These are phyloP conservation scores for Vigna radiata DNA, from an alignment of 306 rosid species.

Conservation along the genomic window DNA sequence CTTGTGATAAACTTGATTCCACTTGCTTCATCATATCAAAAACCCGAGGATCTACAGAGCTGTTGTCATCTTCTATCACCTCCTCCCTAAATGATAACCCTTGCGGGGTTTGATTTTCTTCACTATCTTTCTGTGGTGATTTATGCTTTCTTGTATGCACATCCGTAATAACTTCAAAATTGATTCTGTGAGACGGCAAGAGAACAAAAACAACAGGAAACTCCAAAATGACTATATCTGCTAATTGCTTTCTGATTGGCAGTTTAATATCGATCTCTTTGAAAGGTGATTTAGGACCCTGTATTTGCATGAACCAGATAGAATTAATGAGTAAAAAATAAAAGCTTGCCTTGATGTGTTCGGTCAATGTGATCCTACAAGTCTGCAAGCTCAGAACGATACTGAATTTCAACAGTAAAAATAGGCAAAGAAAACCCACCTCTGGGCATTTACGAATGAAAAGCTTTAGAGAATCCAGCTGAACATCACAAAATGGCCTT, in stretches of 20 bases:
- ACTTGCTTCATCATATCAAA: slow-evolving; percentile 63
- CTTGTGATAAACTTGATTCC: slow-evolving; percentile 51
- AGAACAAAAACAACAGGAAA: slow-evolving; percentile 80
- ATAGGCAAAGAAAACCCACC: slow-evolving; percentile 54
- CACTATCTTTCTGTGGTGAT: slow-evolving; percentile 49
- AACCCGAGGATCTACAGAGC: slow-evolving; percentile 51
- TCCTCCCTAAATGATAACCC: slow-evolving; percentile 79
- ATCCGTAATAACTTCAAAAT: slow-evolving; percentile 67
- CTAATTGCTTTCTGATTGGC: slow-evolving; percentile 79
- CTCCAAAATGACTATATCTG: slow-evolving; percentile 69
- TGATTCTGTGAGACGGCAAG: slow-evolving; percentile 67
- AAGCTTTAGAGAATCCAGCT: slow-evolving; percentile 68
- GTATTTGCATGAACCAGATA: slow-evolving; percentile 45
- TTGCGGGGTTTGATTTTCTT: slow-evolving; percentile 43
- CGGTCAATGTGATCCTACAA: neutral
- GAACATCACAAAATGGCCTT: slow-evolving; percentile 63
- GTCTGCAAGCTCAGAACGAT: slow-evolving; percentile 16
- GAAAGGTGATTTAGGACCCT: slow-evolving; percentile 74
- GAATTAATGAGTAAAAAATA: slow-evolving; percentile 7
- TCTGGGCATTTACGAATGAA: slow-evolving; percentile 73
- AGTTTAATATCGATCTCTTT: slow-evolving; percentile 67
- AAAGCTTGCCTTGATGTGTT: neutral
- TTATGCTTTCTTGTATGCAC: slow-evolving; percentile 44
- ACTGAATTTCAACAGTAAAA: slow-evolving; percentile 17
- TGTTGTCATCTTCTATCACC: slow-evolving; percentile 67